These are phyloP conservation scores for Scenedesmus sp. DNA, from an alignment of 163 green algal genomes.

Conservation along the genomic window DNA sequence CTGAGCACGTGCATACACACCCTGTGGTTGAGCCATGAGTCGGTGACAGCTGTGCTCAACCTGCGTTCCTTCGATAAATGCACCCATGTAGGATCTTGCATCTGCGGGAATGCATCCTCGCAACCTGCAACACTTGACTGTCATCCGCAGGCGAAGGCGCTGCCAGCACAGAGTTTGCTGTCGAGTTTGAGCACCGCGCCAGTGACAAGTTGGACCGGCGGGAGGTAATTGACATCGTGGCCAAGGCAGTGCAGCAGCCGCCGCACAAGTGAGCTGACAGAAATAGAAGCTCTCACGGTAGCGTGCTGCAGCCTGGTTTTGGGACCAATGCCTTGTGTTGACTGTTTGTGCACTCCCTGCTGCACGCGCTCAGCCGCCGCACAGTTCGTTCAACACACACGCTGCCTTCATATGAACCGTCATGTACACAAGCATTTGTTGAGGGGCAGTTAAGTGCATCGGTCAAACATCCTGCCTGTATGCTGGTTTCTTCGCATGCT, in stretches of 20 bases:
- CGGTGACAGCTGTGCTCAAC: too few species aligned
- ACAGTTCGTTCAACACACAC: background rate
- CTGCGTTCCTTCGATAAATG: background rate
- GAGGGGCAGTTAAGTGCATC: background rate
- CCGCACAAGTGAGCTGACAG: conserved; percentile 59
- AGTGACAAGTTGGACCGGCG: conserved; percentile 78
- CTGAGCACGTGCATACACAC: too few species aligned
- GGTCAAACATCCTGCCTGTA: background rate
- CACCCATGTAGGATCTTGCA: background rate
- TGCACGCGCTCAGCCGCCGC: background rate
- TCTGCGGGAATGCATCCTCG: background rate
- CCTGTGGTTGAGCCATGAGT: too few species aligned
- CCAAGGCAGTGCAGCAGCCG: conserved; percentile 62
- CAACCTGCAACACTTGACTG: background rate
- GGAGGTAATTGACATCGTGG: conserved; percentile 84
- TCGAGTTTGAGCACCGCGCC: conserved; percentile 85
- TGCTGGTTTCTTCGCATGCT: background rate
- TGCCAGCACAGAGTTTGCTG: conserved; percentile 73
- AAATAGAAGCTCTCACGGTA: background rate
- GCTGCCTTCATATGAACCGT: background rate
- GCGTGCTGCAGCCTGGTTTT: background rate
- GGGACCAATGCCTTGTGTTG: background rate
- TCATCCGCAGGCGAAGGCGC: conserved; percentile 13
- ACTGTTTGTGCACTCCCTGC: background rate
- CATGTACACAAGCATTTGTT: background rate